phyloP scores from a whole-genome alignment of 2,329 filamentous ascomycete species.

The Calonectria honghensis region DNA sequence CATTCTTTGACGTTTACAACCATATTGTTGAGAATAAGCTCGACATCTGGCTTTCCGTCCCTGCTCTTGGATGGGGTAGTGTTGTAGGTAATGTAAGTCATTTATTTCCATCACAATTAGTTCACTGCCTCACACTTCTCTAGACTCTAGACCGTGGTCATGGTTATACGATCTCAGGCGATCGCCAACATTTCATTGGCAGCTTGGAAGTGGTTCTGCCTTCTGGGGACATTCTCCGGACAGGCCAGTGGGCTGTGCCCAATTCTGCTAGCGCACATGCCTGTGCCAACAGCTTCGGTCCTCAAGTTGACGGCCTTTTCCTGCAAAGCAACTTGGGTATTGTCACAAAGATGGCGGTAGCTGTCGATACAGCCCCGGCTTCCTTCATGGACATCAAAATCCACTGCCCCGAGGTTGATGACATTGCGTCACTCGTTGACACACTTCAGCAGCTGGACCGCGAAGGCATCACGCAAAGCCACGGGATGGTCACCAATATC shows the following conservation, averaged over 20 bases:
- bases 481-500: background rate
- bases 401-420: conserved; percentile 1
- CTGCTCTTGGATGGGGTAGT: conserved; percentile 3
- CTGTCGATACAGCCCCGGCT: background rate
- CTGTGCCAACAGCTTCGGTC: conserved; percentile 2
- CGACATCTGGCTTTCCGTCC: background rate
- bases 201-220: background rate
- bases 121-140: background rate
- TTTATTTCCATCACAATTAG: background rate
- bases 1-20: background rate
- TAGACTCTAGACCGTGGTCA: conserved; percentile 8
- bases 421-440: background rate
- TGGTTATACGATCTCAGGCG: background rate
- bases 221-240: conserved; percentile 1
- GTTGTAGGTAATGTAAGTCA: background rate
- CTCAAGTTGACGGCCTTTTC: background rate
- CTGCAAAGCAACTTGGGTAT: conserved; percentile 15
- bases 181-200: conserved; percentile 6
- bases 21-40: background rate
- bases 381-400: conserved; percentile 1
- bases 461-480: conserved; percentile 1
- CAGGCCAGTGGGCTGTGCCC: conserved; percentile 7
- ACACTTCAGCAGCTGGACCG: conserved; percentile 4
- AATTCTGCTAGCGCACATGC: conserved; percentile 4
- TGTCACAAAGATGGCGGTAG: background rate